Evolutionary conservation across 2,329 filamentous ascomycete genomes (phyloP).

Genomic region (Fusarium setosum): DNA sequence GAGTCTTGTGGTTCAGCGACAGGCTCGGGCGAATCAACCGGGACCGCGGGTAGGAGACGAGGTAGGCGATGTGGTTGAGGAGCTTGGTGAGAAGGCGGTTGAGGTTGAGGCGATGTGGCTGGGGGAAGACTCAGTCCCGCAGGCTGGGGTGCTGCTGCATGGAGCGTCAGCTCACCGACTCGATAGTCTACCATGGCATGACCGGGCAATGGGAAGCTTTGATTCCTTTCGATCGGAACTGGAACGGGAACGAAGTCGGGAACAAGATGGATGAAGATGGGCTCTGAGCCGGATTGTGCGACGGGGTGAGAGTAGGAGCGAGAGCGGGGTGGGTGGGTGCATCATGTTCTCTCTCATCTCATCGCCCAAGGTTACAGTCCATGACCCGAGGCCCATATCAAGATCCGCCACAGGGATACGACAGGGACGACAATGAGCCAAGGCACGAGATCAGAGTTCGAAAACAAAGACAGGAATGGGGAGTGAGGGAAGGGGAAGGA

Average conservation of each 20-base stretch:
- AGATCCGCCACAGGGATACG: slow-evolving; percentile 29
- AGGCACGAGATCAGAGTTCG: neutral
- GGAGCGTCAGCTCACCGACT: slow-evolving; percentile 44
- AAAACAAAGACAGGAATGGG: neutral
- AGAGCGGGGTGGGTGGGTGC: slow-evolving; percentile 36
- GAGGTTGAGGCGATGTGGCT: slow-evolving; percentile 21
- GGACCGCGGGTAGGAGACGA: slow-evolving; percentile 26
- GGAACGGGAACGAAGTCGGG: slow-evolving; percentile 23
- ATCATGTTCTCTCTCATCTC: slow-evolving; percentile 40
- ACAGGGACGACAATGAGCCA: slow-evolving; percentile 15
- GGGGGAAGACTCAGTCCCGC: slow-evolving; percentile 30
- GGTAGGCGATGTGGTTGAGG: slow-evolving; percentile 24
- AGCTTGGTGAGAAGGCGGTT: slow-evolving; percentile 17
- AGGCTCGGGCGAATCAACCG: slow-evolving; percentile 9
- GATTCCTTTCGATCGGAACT: slow-evolving; percentile 22
- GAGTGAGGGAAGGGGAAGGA: slow-evolving; percentile 1
- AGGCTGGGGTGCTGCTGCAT: slow-evolving; percentile 41
- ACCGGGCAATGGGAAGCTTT: slow-evolving; percentile 27
- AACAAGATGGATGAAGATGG: slow-evolving; percentile 29
- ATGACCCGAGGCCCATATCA: slow-evolving; percentile 32
- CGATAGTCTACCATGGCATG: slow-evolving; percentile 43
- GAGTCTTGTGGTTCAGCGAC: slow-evolving; percentile 13
- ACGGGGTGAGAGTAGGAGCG: slow-evolving; percentile 32
- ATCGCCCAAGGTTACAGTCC: slow-evolving; percentile 27
- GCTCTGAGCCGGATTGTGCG: slow-evolving; percentile 23